Conservation (phyloP, 2,329 filamentous ascomycete genomes). For the Neoscytalidium dimidiatum region DNA sequence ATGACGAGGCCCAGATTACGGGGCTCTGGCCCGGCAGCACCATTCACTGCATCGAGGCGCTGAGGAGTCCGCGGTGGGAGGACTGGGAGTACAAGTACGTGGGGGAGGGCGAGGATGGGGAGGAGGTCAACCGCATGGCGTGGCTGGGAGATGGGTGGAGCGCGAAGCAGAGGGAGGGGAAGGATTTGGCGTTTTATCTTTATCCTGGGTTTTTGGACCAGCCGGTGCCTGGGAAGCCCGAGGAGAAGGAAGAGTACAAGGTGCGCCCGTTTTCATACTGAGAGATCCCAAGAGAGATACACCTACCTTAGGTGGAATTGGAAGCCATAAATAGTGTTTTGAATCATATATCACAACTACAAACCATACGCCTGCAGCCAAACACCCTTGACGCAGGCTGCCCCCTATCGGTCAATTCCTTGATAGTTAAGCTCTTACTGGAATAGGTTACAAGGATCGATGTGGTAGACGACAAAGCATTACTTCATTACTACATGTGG, state of each 20-base stretch:
- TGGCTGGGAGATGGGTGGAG: slow-evolving; percentile 39
- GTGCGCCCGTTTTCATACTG: slow-evolving; percentile 38
- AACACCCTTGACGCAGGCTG: too few relatives aligned
- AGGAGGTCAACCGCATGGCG: slow-evolving; percentile 30
- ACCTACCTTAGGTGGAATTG: too few relatives aligned
- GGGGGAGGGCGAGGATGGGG: slow-evolving; percentile 22
- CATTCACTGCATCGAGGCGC: slow-evolving; percentile 34
- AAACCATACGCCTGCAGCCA: too few relatives aligned
- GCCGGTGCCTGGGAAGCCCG: slow-evolving; percentile 37
- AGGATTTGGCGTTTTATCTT: slow-evolving; percentile 46
- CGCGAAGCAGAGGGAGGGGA: slow-evolving; percentile 29
- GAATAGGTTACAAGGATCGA: too few relatives aligned
- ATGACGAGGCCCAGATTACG: slow-evolving; percentile 28
- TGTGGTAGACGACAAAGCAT: too few relatives aligned
- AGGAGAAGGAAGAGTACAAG: slow-evolving; percentile 39
- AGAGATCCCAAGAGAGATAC: background rate
- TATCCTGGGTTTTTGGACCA: slow-evolving; percentile 42
- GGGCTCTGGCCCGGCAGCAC: slow-evolving; percentile 38
- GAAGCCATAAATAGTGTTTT: too few relatives aligned
- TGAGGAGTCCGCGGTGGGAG: slow-evolving; percentile 38
- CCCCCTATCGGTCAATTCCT: too few relatives aligned
- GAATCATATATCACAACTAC: too few relatives aligned
- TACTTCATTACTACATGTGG: too few relatives aligned
- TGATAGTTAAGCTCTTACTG: too few relatives aligned
- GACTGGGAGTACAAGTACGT: slow-evolving; percentile 35